phyloP scores from a whole-genome alignment of 106 monocot species.

The Amphibolis antarctica region DNA sequence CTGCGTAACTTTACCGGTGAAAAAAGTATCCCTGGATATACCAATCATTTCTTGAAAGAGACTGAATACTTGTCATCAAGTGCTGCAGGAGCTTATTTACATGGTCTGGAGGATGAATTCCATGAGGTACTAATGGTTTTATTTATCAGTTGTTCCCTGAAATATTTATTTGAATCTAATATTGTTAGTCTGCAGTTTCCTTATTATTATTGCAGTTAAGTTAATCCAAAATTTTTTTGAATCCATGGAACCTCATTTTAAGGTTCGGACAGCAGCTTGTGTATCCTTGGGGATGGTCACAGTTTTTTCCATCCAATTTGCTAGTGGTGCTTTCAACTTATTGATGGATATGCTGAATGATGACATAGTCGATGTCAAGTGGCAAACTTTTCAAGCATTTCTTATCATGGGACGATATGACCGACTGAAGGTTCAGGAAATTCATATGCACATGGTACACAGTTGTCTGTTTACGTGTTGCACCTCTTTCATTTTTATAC shows the following conservation, averaged over 20 bases:
- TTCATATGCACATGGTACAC: conserved; percentile 74
- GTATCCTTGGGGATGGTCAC: conserved; percentile 63
- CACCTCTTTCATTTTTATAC: too few species aligned
- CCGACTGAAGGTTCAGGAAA: conserved; percentile 48
- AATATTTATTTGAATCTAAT: neutral
- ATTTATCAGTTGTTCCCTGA: neutral
- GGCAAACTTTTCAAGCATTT: conserved; percentile 50
- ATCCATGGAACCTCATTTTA: conserved; percentile 7
- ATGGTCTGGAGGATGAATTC: conserved; percentile 94
- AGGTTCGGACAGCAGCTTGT: conserved; percentile 66
- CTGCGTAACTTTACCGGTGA: conserved; percentile 14
- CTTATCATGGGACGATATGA: conserved; percentile 51
- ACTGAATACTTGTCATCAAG: conserved; percentile 28
- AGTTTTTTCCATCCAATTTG: conserved; percentile 47
- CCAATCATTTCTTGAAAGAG: conserved; percentile 6
- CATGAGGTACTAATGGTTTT: conserved; percentile 39
- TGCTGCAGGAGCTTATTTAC: conserved; percentile 70
- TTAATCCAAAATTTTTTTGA: neutral
- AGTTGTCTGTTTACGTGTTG: too few species aligned
- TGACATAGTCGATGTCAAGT: conserved; percentile 43
- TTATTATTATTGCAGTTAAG: too few species aligned
- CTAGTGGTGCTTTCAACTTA: conserved; percentile 45
- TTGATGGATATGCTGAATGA: conserved; percentile 85
- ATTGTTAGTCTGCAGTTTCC: neutral
- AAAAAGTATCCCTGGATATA: conserved; percentile 15